Evolutionary conservation across 768 basidiomycete species (phyloP), one percentile per base, ranked within the genome.

Genomic region (Scleroderma bovista): DNA sequence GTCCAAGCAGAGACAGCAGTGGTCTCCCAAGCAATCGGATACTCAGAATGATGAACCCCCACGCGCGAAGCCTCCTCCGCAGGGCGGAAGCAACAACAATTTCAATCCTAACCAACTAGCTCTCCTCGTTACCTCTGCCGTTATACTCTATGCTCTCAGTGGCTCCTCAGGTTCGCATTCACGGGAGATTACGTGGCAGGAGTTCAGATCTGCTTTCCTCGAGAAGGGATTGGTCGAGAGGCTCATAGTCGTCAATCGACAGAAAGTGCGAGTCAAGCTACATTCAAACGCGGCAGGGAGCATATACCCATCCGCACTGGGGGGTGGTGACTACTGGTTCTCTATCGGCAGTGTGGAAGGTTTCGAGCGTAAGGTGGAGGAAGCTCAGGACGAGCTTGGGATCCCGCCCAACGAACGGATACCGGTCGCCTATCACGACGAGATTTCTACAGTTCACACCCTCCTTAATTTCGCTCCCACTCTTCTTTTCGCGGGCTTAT

Each of bases 161-260:
- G 62, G 64, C 24, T 73, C 72, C 34, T 67, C 72, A 1, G 71
- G 77, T 4, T 65, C 71, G 0, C 69, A 72, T 22, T 81, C 86
- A 1, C 81, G 88, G 51, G 96, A 99, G 71, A 98, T 99, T 57
- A 99, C 96, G 55, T 99, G 96, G 95, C 94, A 97, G 70, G 96
- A 98, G 69, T 99, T 99, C 75, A 84, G 93, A 46, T 94, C 91
- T 40, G 92, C 93, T 10, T 92, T 99, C 75, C 85, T 99, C 41
- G 88, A 95, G 69, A 93, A 94, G 64, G 95, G 93, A 38, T 80
- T 97, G 47, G 95, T 99, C 33, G 93, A 97, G 58, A 93, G 84
- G 61, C 83, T 98, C 50, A 79, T 83, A 47, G 95, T 98, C 51
- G 79, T 97, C 63, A 98, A 97, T 67, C 81, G 91, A 24, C 80